Evolutionary conservation across 176 grass and related monocot genomes (phyloP).

Genomic region (Lolium perenne): DNA sequence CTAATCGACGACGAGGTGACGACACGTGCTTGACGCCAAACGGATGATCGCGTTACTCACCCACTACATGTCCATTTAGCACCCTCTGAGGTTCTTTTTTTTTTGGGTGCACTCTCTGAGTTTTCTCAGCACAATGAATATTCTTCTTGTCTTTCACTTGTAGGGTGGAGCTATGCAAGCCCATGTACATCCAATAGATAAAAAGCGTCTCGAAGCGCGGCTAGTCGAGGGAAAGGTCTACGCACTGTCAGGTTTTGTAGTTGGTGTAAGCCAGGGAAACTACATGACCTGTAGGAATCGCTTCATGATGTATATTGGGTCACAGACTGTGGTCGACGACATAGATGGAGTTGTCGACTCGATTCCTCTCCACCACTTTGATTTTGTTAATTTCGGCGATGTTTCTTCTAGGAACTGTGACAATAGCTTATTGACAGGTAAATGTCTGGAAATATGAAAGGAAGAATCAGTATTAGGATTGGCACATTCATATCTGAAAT

Average conservation of each 20-base stretch:
- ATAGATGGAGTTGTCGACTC: background rate
- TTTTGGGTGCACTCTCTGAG: background rate
- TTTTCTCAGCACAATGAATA: background rate
- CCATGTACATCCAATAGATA: background rate
- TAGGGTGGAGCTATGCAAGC: conserved; percentile 46
- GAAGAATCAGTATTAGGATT: conserved; percentile 16
- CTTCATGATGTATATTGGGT: background rate
- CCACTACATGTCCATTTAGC: background rate
- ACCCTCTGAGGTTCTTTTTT: background rate
- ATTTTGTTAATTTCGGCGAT: conserved; percentile 30
- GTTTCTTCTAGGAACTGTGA: background rate
- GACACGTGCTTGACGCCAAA: background rate
- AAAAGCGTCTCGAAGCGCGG: background rate
- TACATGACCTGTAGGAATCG: conserved; percentile 36
- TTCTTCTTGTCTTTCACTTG: conserved; percentile 4
- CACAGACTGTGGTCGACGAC: conserved; percentile 1
- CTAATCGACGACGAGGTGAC: conserved; percentile 30
- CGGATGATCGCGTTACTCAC: background rate
- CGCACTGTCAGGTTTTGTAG: background rate
- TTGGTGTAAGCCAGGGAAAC: background rate
- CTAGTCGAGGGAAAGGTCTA: conserved; percentile 33
- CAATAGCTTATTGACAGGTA: conserved; percentile 11
- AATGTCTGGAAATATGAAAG: background rate
- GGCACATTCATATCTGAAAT: background rate
- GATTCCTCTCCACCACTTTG: conserved; percentile 26